Conservation (phyloP, 805 yeast species). For the Yamadazyma olivae region DNA sequence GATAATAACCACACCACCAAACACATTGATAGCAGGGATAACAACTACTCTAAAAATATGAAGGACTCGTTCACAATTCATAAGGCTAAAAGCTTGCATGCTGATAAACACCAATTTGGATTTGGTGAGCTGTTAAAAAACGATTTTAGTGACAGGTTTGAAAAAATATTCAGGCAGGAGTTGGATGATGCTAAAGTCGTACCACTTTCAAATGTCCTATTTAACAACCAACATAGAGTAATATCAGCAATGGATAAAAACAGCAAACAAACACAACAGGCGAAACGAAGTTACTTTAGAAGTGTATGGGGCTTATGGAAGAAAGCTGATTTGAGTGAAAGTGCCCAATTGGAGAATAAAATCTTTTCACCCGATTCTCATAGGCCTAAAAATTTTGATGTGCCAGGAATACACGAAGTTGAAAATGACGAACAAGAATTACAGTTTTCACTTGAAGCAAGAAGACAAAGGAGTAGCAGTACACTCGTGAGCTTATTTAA, state of each 20-base stretch:
- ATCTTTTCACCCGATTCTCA: constrained; percentile 26
- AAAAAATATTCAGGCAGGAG: constrained; percentile 6
- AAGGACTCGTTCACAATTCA: no score
- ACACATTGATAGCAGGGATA: no score
- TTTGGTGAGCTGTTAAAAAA: no score
- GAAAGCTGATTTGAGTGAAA: constrained; percentile 5
- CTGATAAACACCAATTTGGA: no score
- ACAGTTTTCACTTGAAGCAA: not conserved
- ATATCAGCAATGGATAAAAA: not conserved
- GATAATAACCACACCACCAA: no score
- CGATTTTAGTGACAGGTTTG: no score
- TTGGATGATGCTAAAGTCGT: constrained; percentile 12
- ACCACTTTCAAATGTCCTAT: constrained; percentile 12
- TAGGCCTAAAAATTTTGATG: constrained; percentile 18
- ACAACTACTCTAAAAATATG: no score
- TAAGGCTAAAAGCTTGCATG: no score
- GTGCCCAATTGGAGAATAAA: constrained; percentile 19
- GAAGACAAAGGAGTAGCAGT: constrained; percentile 4
- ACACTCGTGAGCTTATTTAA: constrained; percentile 5
- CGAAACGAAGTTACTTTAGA: constrained; percentile 1
- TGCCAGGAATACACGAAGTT: constrained; percentile 18
- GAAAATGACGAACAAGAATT: constrained; percentile 5
- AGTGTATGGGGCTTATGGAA: constrained; percentile 3
- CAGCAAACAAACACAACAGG: not conserved
- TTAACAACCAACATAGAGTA: constrained; percentile 3